phyloP scores from a whole-genome alignment of 495 filamentous ascomycete species.

The Aspergillus nanangensis region DNA sequence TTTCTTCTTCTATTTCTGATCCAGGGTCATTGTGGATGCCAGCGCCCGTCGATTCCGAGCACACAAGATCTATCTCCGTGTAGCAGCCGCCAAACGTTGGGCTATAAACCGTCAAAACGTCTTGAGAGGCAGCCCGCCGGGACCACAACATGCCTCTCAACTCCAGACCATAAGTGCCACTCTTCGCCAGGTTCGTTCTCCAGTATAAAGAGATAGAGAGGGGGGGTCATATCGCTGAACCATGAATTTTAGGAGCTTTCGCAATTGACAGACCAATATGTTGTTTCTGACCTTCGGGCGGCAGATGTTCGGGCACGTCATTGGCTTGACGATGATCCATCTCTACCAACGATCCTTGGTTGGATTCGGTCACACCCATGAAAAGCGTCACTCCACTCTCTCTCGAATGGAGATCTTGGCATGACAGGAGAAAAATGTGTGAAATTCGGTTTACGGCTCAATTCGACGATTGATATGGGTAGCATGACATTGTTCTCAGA shows the following conservation, averaged over 20 bases:
- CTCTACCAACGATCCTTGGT: constrained; percentile 34
- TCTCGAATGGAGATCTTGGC: neutral
- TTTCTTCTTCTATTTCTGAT: too few species aligned
- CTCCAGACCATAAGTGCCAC: constrained; percentile 56
- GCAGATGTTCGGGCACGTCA: constrained; percentile 63
- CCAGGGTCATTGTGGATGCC: constrained; percentile 75
- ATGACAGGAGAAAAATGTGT: too few species aligned
- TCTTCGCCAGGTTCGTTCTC: constrained; percentile 55
- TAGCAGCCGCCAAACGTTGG: constrained; percentile 76
- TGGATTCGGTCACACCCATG: constrained; percentile 41
- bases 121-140: constrained; percentile 60
- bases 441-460: constrained; percentile 4
- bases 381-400: neutral
- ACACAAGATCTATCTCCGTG: constrained; percentile 79
- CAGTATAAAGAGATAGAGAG: too few species aligned
- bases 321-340: constrained; percentile 72
- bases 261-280: constrained; percentile 60
- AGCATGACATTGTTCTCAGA: constrained; percentile 8
- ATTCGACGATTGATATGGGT: constrained; percentile 6
- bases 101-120: constrained; percentile 64
- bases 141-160: constrained; percentile 50
- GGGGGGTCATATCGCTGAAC: too few species aligned
- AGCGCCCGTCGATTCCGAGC: constrained; percentile 76
- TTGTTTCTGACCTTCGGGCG: constrained; percentile 59
- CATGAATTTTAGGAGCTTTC: constrained; percentile 53